Conservation (phyloP, 352 stramenopile species). For the Poterioochromonas sp. region DNA sequence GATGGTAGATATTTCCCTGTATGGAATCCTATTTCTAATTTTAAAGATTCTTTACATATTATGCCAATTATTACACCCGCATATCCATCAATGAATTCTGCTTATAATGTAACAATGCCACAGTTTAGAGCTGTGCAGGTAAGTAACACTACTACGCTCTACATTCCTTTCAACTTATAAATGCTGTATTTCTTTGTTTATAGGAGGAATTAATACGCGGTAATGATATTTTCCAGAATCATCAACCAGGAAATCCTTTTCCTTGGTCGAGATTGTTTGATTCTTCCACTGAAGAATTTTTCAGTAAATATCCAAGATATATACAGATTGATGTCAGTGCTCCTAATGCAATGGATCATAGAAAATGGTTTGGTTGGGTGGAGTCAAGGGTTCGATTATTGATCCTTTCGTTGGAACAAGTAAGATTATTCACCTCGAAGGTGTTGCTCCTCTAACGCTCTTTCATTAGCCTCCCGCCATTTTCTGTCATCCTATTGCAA, state of each 20-base stretch:
- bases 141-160: constrained; percentile 56
- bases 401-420: constrained; percentile 54
- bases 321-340: constrained; percentile 33
- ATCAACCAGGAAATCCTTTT: constrained; percentile 35
- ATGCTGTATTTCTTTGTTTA: constrained; percentile 36
- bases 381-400: constrained; percentile 67
- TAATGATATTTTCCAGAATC: constrained; percentile 57
- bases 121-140: constrained; percentile 76
- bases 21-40: constrained; percentile 58
- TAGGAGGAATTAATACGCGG: constrained; percentile 45
- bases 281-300: constrained; percentile 45
- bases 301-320: not conserved
- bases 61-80: constrained; percentile 98
- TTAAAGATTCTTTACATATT: constrained; percentile 74
- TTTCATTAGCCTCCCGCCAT: not conserved
- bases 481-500: constrained; percentile 24
- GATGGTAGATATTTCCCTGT: constrained; percentile 40
- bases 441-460: not conserved
- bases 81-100: constrained; percentile 95
- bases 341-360: not conserved
- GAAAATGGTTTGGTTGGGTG: constrained; percentile 62
- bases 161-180: constrained; percentile 62
- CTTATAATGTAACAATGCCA: constrained; percentile 86
- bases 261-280: constrained; percentile 60
- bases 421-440: not conserved